Evolutionary conservation across 495 filamentous ascomycete species (phyloP), one percentile per base, ranked within the genome.

Genomic region (Daldinia grandis): DNA sequence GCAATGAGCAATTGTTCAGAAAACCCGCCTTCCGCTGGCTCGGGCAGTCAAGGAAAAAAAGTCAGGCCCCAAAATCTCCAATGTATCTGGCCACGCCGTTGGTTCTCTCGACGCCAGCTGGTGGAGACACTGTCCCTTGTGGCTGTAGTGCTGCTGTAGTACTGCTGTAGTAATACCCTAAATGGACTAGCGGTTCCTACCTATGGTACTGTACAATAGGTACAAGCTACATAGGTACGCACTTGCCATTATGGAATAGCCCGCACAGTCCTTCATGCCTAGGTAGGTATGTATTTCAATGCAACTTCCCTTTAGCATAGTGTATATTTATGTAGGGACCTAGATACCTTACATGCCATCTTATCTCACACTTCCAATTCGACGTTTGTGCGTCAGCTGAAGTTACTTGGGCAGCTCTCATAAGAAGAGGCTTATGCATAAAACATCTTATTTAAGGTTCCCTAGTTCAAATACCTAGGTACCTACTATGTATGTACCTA

Each of bases 51-150:
- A 24, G 49, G 24, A 4, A 28, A 53, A 51, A 5, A 4, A 53
- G 49, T 53, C 49, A 53, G 49, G 49, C 49, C 49, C 49, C 49
- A 53, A 51, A 53, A 30, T 30, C 58, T 2, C 54, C 68, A 58
- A 24, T 54, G 5, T 40, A 58, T 66, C 38, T 28, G 14, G 17
- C 17, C 7, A 37, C 42, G 4, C 12, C 1, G 31, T 68, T 72
- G 60, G 59, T 31, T 58, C 60, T 24, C 44, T 64, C 44, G 64
- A 64, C 4, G 10, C 7, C 44, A 67, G 42, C 37, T 58, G 63
- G 69, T 24, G 68, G 62, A 24, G 53, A 53, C 44, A 15, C 35
- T 6, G 7, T 42, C 53, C 51, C 58, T 9, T 62, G 62, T 65
- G 40, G 62, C 62, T 56, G 58, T 21, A 56, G 25, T 30, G 14